phyloP scores from a whole-genome alignment of 176 grass and related monocot species.

The Aegilops umbellulata region DNA sequence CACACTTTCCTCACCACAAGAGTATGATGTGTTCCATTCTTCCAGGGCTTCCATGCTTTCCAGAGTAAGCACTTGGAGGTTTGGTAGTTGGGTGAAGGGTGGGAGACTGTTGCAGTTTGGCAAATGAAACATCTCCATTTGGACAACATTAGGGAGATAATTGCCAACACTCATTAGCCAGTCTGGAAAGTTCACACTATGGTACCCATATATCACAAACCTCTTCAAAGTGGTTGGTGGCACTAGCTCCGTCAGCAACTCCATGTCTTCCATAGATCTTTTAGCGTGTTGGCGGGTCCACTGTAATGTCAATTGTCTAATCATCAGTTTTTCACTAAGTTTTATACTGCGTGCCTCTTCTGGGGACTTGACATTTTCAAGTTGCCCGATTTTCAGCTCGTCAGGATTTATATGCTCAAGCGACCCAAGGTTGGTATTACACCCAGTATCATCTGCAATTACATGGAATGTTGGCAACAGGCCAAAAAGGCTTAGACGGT shows the following conservation, averaged over 20 bases:
- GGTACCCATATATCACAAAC: background rate
- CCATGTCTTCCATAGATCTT: background rate
- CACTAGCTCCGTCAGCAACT: background rate
- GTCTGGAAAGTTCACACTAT: background rate
- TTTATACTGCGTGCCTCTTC: conserved; percentile 8
- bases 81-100: background rate
- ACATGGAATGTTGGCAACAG: background rate
- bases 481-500: background rate
- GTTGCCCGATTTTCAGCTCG: background rate
- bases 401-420: background rate
- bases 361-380: background rate
- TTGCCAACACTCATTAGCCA: background rate
- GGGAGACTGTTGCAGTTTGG: background rate
- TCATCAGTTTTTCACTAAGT: background rate
- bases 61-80: background rate
- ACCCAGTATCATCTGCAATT: too few relatives aligned
- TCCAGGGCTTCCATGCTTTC: background rate
- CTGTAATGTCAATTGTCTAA: background rate
- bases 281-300: background rate
- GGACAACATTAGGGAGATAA: background rate
- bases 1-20: too few relatives aligned
- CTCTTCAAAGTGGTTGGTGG: background rate
- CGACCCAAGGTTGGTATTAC: background rate
- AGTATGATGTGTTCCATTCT: background rate
- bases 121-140: background rate